Evolutionary conservation across 169 alveolate genomes (phyloP).

Genomic region (Plasmodium fragile): DNA sequence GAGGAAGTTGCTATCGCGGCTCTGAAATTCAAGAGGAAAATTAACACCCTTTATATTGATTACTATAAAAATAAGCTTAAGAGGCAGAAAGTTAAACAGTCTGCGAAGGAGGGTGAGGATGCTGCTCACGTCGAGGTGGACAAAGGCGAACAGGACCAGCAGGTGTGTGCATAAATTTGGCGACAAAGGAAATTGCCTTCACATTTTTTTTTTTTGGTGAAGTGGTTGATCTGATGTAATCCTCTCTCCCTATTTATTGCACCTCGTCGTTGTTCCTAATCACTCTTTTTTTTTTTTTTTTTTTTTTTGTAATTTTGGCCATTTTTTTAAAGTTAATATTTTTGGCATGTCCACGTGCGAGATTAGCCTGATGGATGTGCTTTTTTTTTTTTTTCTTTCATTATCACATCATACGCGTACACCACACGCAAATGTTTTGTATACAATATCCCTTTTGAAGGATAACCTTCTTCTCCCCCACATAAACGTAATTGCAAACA

Average conservation of each 20-base stretch:
- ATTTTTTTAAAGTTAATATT: background rate
- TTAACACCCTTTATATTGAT: slow-evolving; percentile 41
- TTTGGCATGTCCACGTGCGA: background rate
- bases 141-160: background rate
- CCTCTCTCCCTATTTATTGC: background rate
- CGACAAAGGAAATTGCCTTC: background rate
- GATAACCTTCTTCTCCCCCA: background rate
- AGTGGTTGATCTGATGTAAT: background rate
- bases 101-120: background rate
- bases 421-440: background rate
- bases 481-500: background rate
- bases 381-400: background rate
- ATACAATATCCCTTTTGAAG: background rate
- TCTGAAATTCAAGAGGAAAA: slow-evolving; percentile 59
- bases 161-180: background rate
- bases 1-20: slow-evolving; percentile 75
- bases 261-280: background rate
- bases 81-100: background rate
- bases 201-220: background rate
- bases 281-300: background rate
- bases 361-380: background rate
- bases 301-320: background rate
- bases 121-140: background rate
- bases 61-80: slow-evolving; percentile 42
- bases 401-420: background rate